Conservation (phyloP, 495 filamentous ascomycete genomes). For the Penicillium daleae region DNA sequence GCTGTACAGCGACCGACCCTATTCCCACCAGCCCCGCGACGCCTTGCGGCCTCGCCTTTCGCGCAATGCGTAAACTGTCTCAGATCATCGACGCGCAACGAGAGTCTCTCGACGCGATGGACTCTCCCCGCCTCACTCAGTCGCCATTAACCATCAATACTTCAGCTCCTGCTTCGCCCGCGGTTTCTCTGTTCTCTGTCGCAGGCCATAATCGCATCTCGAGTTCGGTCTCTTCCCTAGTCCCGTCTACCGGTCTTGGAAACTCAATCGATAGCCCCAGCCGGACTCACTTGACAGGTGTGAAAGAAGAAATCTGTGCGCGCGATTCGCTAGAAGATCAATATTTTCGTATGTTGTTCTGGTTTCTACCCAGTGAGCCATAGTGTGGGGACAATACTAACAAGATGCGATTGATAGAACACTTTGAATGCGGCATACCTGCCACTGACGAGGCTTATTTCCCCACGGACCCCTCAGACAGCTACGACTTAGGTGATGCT, state of each 20-base stretch:
- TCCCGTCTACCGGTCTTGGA: conserved; percentile 53
- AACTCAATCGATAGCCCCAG: conserved; percentile 56
- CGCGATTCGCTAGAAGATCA: conserved; percentile 49
- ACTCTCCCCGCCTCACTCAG: conserved; percentile 22
- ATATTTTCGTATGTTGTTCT: conserved; percentile 45
- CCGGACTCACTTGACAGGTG: conserved; percentile 53
- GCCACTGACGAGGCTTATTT: conserved; percentile 41
- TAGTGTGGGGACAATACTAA: conserved; percentile 5
- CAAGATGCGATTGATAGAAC: conserved; percentile 30
- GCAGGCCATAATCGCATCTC: conserved; percentile 48
- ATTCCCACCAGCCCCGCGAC: conserved; percentile 21
- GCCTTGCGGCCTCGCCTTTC: conserved; percentile 18
- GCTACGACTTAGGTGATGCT: conserved; percentile 65
- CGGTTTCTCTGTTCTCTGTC: conserved; percentile 47
- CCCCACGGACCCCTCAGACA: conserved; percentile 41
- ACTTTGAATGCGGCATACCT: conserved; percentile 38
- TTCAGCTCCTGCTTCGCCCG: conserved; percentile 50
- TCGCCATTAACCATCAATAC: conserved; percentile 42
- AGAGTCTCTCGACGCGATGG: conserved; percentile 30
- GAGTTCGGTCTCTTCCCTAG: conserved; percentile 65
- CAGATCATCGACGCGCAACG: conserved; percentile 27
- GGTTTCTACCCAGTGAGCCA: conserved; percentile 17
- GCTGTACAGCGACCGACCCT: conserved; percentile 17
- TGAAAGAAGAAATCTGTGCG: conserved; percentile 55
- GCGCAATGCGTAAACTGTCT: conserved; percentile 29